Evolutionary conservation across 169 alveolate genomes (phyloP).

Genomic region (Hammondia hammondi): DNA sequence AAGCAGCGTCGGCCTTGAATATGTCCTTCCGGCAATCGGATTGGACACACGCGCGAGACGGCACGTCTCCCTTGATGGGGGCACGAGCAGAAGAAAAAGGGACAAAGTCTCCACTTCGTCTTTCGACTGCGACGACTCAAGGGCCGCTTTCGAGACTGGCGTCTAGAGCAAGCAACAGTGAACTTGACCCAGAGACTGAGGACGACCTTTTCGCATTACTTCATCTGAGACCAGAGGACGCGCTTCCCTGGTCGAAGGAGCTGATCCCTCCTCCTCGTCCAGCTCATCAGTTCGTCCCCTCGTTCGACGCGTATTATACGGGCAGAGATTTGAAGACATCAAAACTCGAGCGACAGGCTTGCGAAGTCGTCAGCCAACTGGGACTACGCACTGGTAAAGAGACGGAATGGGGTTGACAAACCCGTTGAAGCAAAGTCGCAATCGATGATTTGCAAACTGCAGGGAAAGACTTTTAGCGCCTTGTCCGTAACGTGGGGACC

Average conservation of each 20-base stretch:
- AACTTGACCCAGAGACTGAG: neutral
- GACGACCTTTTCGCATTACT: neutral
- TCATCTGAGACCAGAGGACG: neutral
- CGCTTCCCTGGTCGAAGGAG: conserved; percentile 9
- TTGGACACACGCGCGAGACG: no score
- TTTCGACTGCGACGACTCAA: neutral
- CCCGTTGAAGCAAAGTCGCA: no score
- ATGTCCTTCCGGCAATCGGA: no score
- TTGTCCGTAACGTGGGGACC: no score
- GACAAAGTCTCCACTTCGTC: neutral
- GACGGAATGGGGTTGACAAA: no score
- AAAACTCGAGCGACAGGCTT: neutral
- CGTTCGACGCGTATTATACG: conserved; percentile 8
- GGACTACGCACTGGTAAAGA: neutral
- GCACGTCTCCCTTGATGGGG: neutral
- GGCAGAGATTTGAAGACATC: neutral
- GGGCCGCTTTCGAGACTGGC: neutral
- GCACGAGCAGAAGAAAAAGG: neutral
- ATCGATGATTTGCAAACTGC: no score
- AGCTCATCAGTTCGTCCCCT: conserved; percentile 1
- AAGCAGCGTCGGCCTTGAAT: no score
- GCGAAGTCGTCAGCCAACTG: conserved; percentile 32
- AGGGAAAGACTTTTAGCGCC: no score
- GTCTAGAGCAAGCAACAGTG: neutral
- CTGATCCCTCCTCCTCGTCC: neutral